Evolutionary conservation across 257 asterid species (phyloP), one percentile per base, ranked within the genome.

Genomic region (Scutellaria barbata): DNA sequence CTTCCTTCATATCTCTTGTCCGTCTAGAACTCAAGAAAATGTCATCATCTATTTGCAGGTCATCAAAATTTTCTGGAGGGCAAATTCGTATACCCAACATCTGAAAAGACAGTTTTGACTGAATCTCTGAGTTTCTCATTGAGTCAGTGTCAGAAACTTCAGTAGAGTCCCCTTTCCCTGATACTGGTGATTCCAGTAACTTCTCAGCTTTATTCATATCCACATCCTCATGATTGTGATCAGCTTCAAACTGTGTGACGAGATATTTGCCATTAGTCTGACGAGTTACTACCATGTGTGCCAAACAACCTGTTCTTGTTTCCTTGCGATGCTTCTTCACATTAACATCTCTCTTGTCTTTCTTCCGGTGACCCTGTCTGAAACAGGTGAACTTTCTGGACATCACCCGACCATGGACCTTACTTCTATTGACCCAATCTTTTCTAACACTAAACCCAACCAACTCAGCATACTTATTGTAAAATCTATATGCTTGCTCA

Each of bases 381-480:
- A 84, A 86, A 69, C 92, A 86, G 48, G 92, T 84, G 71, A 86
- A 86, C 74, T 86, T 86, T 74, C 89, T 82, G 48, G 89, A 86
- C 85, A 84, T 81, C 77, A 84, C 89, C 66, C 87, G 83, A 37
- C 89, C 92, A 66, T 86, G 92, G 46, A 86, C 86, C 82, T 86
- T 86, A 77, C 92, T 86, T 81, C 84, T 78, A 66, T 86, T 86
- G 72, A 86, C 87, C 92, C 92, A 86, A 60, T 86, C 92, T 78
- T 86, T 86, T 69, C 92, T 69, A 10, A 86, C 80, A 63, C 79
- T 81, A 54, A 86, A 86, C 69, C 92, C 92, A 12, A 68, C 89
- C 81, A 86, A 65, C 81, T 78, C 86, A 47, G 89, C 92, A 60
- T 86, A 86, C 73, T 66, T 84, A 43, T 72, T 71, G 68, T 86